Evolutionary conservation across 1,139 yeast species (phyloP).

Genomic region (Yamadazyma membranifaciens): DNA sequence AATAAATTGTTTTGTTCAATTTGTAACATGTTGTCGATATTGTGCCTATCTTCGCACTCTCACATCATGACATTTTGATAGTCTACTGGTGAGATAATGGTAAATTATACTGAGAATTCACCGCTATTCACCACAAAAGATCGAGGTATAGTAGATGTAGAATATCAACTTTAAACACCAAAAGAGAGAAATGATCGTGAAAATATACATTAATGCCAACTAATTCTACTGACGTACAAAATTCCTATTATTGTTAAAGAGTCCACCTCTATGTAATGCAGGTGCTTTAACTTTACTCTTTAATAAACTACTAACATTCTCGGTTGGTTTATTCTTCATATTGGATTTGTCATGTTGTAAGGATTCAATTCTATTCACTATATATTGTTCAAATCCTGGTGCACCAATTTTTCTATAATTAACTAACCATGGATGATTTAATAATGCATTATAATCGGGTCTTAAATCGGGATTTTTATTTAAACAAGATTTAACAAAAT

Average conservation of each 20-base stretch:
- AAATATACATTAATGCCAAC: not conserved
- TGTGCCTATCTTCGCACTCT: constrained; percentile 1
- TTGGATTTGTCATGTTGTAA: constrained; percentile 18
- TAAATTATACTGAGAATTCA: no score
- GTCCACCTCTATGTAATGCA: constrained; percentile 44
- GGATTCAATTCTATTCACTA: constrained; percentile 32
- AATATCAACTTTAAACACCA: no score
- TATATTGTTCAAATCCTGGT: constrained; percentile 43
- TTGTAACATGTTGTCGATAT: constrained; percentile 33
- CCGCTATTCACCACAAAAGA: no score
- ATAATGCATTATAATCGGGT: constrained; percentile 75
- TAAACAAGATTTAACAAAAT: constrained; percentile 77
- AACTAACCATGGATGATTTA: constrained; percentile 81
- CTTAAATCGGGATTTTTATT: constrained; percentile 78
- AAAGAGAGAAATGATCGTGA: not conserved
- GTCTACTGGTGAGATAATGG: no score
- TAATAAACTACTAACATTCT: constrained; percentile 37
- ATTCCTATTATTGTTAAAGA: constrained; percentile 16
- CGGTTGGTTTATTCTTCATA: constrained; percentile 19
- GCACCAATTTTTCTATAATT: constrained; percentile 32
- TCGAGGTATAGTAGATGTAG: no score
- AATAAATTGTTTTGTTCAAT: constrained; percentile 45
- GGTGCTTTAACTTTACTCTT: constrained; percentile 42
- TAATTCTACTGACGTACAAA: constrained; percentile 8
- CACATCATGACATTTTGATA: constrained; percentile 4